Conservation (phyloP, 169 alveolate genomes). For the Perkinsus chesapeaki region DNA sequence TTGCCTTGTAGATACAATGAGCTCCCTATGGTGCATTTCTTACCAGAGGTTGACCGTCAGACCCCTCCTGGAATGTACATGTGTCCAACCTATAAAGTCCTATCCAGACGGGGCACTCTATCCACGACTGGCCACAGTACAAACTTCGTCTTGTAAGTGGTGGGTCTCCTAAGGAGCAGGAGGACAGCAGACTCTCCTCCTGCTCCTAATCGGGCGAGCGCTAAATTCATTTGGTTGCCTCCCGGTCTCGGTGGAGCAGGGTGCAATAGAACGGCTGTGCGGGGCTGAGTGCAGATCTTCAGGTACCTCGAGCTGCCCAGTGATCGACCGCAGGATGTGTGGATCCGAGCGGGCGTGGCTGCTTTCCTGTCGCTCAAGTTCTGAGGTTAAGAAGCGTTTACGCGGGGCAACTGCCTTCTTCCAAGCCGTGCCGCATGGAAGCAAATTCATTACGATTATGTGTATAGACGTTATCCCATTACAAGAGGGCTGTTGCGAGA, state of each 20-base stretch:
- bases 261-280: no score
- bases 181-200: no score
- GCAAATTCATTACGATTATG: background rate
- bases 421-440: background rate
- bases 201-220: background rate
- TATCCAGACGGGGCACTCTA: slow-evolving; percentile 74
- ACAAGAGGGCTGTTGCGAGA: no score
- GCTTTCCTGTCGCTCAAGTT: slow-evolving; percentile 76
- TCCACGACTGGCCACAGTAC: slow-evolving; percentile 83
- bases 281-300: no score
- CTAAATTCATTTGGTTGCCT: background rate
- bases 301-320: slow-evolving; percentile 75
- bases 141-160: slow-evolving; percentile 46
- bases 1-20: slow-evolving; percentile 36
- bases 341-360: slow-evolving; percentile 91
- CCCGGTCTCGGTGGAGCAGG: no score
- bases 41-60: slow-evolving; percentile 60
- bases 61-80: slow-evolving; percentile 61
- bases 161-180: background rate
- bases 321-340: slow-evolving; percentile 65
- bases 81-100: slow-evolving; percentile 74
- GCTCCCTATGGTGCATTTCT: slow-evolving; percentile 57
- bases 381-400: background rate
- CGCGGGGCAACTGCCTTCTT: background rate
- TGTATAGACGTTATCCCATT: background rate